phyloP scores from a whole-genome alignment of 2,329 filamentous ascomycete genomes.

The Graphilbum sp. region DNA sequence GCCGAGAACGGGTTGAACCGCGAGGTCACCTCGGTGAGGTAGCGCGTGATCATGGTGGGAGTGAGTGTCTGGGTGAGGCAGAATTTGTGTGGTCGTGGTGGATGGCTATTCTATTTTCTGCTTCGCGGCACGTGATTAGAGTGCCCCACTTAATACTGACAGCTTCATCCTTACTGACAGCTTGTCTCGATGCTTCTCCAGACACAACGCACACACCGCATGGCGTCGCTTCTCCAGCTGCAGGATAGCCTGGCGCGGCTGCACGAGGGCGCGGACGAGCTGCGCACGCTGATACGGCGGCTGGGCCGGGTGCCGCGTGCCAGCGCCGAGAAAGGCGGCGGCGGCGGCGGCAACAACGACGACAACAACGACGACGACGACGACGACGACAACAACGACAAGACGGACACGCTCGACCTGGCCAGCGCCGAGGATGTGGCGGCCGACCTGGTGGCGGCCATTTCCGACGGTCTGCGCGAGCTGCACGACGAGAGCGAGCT shows the following conservation, averaged over 20 bases:
- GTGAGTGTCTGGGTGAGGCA: too few relatives aligned
- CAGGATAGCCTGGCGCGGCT: constrained; percentile 41
- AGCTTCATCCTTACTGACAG: too few relatives aligned
- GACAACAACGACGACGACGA: constrained; percentile 23
- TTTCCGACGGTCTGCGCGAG: constrained; percentile 59
- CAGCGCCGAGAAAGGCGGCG: too few relatives aligned
- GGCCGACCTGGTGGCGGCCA: constrained; percentile 63
- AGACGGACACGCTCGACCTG: constrained; percentile 29
- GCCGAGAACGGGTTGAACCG: constrained; percentile 86
- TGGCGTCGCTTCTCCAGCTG: constrained; percentile 38
- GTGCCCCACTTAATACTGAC: too few relatives aligned
- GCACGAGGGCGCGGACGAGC: constrained; percentile 44
- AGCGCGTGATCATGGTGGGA: constrained; percentile 70
- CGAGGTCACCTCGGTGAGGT: constrained; percentile 69
- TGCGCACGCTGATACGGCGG: constrained; percentile 41
- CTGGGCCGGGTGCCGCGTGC: too few relatives aligned
- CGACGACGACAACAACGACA: constrained; percentile 12
- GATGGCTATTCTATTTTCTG: too few relatives aligned
- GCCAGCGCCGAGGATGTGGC: constrained; percentile 31
- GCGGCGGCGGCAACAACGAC: too few relatives aligned
- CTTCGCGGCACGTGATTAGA: not conserved
- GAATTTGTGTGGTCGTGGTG: too few relatives aligned
- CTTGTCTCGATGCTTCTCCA: too few relatives aligned
- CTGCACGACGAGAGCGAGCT: constrained; percentile 74
- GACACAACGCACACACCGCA: not conserved